Conservation (phyloP, 2,329 filamentous ascomycete genomes). For the Fusarium verticillioides region DNA sequence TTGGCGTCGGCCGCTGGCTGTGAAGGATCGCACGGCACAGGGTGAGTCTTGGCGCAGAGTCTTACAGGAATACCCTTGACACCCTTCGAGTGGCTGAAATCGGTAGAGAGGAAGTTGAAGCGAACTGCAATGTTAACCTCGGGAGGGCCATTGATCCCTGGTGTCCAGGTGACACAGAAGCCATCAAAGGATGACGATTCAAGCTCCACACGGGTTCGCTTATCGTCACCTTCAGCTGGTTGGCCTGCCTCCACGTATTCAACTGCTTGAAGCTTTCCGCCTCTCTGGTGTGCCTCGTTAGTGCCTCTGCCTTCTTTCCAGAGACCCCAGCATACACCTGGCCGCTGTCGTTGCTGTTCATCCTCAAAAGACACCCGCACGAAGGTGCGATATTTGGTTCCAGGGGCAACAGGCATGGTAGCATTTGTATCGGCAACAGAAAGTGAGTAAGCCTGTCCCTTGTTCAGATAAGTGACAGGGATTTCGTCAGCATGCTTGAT, state of each 20-base stretch:
- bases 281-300: conserved; percentile 93
- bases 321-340: conserved; percentile 83
- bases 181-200: conserved; percentile 89
- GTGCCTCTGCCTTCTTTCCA: conserved; percentile 98
- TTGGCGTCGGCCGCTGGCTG: conserved; percentile 57
- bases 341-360: conserved; percentile 87
- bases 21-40: conserved; percentile 65
- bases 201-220: conserved; percentile 74
- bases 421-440: conserved; percentile 82
- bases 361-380: conserved; percentile 98
- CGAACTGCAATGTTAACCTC: conserved; percentile 91
- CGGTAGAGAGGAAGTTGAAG: conserved; percentile 98
- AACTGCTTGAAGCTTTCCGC: conserved; percentile 91
- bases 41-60: conserved; percentile 89
- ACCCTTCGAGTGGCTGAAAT: conserved; percentile 98
- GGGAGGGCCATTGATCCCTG: conserved; percentile 71
- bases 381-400: conserved; percentile 85
- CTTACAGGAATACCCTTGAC: conserved; percentile 97
- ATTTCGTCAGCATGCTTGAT: conserved; percentile 90
- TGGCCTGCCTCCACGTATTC: conserved; percentile 83
- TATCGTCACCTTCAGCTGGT: conserved; percentile 70
- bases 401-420: conserved; percentile 65
- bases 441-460: conserved; percentile 92
- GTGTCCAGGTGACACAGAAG: conserved; percentile 90
- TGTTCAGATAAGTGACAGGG: conserved; percentile 97